phyloP scores from a whole-genome alignment of 441 rosid species.

The Rhodomyrtus psidioides region DNA sequence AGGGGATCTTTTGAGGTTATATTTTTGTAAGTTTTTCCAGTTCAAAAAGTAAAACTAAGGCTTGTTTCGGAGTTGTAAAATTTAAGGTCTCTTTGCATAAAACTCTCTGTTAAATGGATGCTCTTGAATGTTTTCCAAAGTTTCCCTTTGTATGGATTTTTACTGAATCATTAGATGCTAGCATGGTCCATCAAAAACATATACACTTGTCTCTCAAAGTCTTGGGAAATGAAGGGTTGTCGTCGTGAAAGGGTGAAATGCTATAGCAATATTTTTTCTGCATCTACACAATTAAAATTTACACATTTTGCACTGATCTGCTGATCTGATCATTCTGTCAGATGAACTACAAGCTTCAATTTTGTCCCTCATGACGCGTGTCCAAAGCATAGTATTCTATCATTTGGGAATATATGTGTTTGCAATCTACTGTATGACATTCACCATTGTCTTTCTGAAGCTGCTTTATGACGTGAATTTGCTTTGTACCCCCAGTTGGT shows the following conservation, averaged over 20 bases:
- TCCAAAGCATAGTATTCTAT: background rate
- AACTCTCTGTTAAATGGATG: background rate
- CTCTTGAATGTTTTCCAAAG: background rate
- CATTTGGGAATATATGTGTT: background rate
- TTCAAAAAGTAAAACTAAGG: background rate
- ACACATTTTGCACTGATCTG: background rate
- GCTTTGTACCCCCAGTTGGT: slow-evolving; percentile 34
- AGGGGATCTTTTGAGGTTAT: background rate
- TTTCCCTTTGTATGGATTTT: background rate
- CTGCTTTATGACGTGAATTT: background rate
- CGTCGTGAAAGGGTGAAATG: background rate
- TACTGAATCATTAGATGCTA: background rate
- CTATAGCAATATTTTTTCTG: background rate
- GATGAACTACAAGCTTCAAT: background rate
- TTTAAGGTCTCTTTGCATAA: background rate
- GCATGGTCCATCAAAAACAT: background rate
- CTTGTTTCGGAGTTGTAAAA: background rate
- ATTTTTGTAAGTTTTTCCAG: background rate
- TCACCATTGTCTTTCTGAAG: background rate
- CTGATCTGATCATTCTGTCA: background rate
- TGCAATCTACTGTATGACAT: background rate
- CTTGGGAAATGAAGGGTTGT: background rate
- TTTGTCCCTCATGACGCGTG: background rate
- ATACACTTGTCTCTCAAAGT: background rate
- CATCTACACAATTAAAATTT: background rate